These are phyloP conservation scores for Xanthoconium purpureum DNA, from an alignment of 768 basidiomycete species.

Conservation along the genomic window DNA sequence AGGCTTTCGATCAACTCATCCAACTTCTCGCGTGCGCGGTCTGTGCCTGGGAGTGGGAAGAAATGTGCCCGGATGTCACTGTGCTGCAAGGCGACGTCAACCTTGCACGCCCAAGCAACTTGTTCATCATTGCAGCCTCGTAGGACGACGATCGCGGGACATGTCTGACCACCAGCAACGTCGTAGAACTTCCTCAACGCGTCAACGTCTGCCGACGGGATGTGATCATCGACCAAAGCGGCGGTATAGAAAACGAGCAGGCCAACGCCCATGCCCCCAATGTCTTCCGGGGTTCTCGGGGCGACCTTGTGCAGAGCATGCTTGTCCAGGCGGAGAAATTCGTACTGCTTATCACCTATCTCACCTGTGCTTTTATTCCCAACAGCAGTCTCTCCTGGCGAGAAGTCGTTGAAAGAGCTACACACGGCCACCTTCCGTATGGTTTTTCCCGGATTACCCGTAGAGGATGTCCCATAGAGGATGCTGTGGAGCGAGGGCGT, in stretches of 20 bases:
- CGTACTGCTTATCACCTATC: background rate
- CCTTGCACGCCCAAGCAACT: background rate
- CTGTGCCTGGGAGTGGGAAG: background rate
- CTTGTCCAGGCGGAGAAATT: background rate
- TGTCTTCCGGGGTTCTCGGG: background rate
- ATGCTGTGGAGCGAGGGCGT: background rate
- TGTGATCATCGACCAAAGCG: background rate
- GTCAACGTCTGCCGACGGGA: background rate
- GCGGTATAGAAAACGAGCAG: background rate
- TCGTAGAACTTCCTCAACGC: background rate
- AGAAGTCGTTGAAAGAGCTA: background rate
- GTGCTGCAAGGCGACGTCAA: background rate
- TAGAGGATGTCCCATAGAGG: background rate
- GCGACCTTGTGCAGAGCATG: too few relatives aligned
- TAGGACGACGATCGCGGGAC: background rate
- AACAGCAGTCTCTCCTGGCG: background rate
- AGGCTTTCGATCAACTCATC: background rate
- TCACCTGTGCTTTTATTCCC: background rate
- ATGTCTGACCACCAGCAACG: background rate
- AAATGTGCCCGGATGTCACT: background rate
- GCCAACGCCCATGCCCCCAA: background rate
- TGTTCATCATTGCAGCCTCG: background rate
- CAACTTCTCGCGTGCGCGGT: background rate
- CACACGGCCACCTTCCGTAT: constrained; percentile 1
- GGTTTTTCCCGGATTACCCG: background rate